These are phyloP conservation scores for Saccharomycopsis sp. DNA, from an alignment of 805 yeast genomes.

Conservation along the genomic window DNA sequence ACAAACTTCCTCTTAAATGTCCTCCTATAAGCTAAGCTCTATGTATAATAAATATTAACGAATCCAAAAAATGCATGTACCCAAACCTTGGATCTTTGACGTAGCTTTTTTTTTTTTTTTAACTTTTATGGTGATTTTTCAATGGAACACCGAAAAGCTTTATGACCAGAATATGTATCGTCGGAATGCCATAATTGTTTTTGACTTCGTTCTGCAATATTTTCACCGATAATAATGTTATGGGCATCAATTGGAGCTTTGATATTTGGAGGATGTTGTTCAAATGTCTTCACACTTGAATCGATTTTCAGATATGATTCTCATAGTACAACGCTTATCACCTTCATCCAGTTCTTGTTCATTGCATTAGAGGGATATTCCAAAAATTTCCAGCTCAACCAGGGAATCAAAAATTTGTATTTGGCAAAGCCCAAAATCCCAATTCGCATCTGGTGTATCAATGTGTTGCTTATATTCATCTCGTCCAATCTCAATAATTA, in stretches of 20 bases:
- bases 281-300: conserved; percentile 61
- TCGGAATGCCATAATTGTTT: no score
- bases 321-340: conserved; percentile 44
- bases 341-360: conserved; percentile 45
- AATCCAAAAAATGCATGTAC: not conserved
- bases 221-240: no score
- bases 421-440: conserved; percentile 36
- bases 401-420: conserved; percentile 27
- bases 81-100: not conserved
- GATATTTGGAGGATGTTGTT: conserved; percentile 70
- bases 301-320: conserved; percentile 36
- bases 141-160: no score
- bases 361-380: conserved; percentile 41
- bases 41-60: not conserved
- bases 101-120: no score
- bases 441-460: conserved; percentile 35
- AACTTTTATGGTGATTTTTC: no score
- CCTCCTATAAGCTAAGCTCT: no score
- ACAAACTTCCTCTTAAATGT: conserved; percentile 33
- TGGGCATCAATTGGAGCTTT: conserved; percentile 22
- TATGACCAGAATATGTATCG: no score
- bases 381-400: conserved; percentile 29
- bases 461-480: conserved; percentile 45
- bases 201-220: no score
- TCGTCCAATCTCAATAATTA: conserved; percentile 50